Base-by-base conservation (phyloP, 495 filamentous ascomycete genomes). In the Apodospora peruviana region DNA sequence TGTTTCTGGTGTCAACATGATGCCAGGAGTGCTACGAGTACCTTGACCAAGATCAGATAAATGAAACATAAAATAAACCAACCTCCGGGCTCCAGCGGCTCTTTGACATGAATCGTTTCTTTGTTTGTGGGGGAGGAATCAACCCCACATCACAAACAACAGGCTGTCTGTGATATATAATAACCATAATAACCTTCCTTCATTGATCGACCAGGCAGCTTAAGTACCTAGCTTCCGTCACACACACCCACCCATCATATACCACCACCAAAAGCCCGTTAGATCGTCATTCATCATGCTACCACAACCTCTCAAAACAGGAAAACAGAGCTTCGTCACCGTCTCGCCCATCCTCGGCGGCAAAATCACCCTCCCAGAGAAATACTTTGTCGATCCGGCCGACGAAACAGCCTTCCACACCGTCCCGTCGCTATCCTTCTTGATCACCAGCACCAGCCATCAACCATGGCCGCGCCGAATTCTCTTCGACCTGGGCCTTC, bases 401-500 rank as follows among this genome's bases (percentile, higher is more conserved):
- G 39, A 40, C 20, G 16, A 18, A 21, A 21, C 39, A 2, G 39
- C 39, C 5, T 40, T 3, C 19, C 39, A 40, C 39, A 40, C 39
- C 39, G 58, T 62, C 0, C 59, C 61, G 7, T 62, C 59, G 2
- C 23, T 62, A 14, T 57, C 52, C n/a, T 62, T 62, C 24, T 39
- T 65, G 9, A 56, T 61, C 37, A n/a, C n/a, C 17, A 18, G 23
- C 41, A 44, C 27, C 21, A 14, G n/a, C 9, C 14, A 16, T 4
- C 11, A 1, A 10, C 11, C 41, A n/a, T n/a, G n/a, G n/a, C n/a
- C n/a, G n/a, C 41, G 27, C 9, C 23, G 27, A 4, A 34, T 72
- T 5, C 54, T 74, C 35, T 74, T 74, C 49, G 71, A 74, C 49
- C 62, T 74, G 7, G 71, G 71, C 36, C 50, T 72, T 1, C 61